Evolutionary conservation across 129 eudicot genomes (phyloP), one percentile per base, ranked within the genome.

Genomic region (Chrysanthemum lavandulifolium): DNA sequence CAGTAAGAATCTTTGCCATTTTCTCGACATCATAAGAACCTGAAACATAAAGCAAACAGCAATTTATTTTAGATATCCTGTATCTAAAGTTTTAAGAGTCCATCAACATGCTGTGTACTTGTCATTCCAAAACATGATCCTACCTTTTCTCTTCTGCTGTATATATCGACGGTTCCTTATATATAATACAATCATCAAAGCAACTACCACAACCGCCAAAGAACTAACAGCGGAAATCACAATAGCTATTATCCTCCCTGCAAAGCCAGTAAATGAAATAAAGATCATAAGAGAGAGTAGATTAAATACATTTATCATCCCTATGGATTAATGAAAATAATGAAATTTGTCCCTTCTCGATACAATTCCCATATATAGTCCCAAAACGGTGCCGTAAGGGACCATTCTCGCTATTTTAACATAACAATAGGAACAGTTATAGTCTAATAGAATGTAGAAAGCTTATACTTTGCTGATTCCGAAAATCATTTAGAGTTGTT

Each of bases 121-220:
- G 11, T 1, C 3, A 48, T 5, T 7, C 25, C 29, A 56, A 16
- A 56, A 56, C 10, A 16, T 58, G 63, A 3, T 29, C 18, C 2
- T 77, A 87, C 96, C 96, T 83, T 80, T 87, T 83, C 93, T 84
- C 84, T 79, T 90, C 68, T 80, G 71, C 53, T 85, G 78, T 62
- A 85, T 76, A 18, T 13, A 58, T 71, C 81, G 79, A 27, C 69
- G 79, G 51, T 73, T 85, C 84, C 89, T 69, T 25, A 84, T 69
- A 61, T 91, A 82, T 40, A 65, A 59, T 53, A 80, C 88, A 64
- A 82, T 75, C 16, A 72, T 67, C 13, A 63, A 63, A 21, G 86
- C 89, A 14, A 83, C 84, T 3, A 67, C 57, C 43, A 88, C 36
- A 83, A 91, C 86, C 4, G 79, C 82, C 15, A 76, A 76, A 51